Base-by-base conservation (phyloP, 768 basidiomycete genomes). In the Suillus subluteus region DNA sequence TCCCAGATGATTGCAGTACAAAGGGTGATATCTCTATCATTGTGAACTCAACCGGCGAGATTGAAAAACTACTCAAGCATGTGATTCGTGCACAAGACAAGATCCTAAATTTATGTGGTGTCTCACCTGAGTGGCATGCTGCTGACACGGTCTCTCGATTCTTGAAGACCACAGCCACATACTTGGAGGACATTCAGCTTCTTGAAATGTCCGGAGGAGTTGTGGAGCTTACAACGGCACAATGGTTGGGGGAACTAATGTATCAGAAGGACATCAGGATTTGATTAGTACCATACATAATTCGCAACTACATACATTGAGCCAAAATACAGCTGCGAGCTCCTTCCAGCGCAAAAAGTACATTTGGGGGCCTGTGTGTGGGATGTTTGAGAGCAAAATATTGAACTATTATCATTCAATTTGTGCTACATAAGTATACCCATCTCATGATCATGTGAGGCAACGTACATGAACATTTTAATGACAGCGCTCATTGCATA, bases 401-500 rank as follows among this genome's bases (percentile, higher is more conserved):
- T 50, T 13, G 23, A 52, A 52, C 50, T 52, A 26, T 52, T 52
- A 52, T 52, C 50, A 52, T 52, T 52, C 50, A 52, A 52, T 26
- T 52, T 4, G 13, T 52, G 50, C 50, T 52, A 52, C 50, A 52
- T 52, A 52, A 52, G 50, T 52, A 52, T 52, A 52, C 50, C 50
- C 50, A 52, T 52, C 50, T 23, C 50, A 52, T 6, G 13, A 52
- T 52, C 13, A 2, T 52, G 50, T 52, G 50, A 52, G 50, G 50
- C 50, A 52, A 52, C 6, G 13, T 50, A 52, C 26, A 13, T 52
- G 50, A 52, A 52, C 48, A 26, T 50, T 52, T 52, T 52, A 52
- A 52, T 52, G 50, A 50, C 48, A 52, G 48, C 13, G 1, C 50
- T 52, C 50, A 52, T 52, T 52, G 50, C 50, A 52, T 52, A 52